Percentiles rank a stretch among this genome's conserved stretches.
These are phyloP conservation scores for Metarhizium humberi DNA, from an alignment of 2,329 filamentous ascomycete genomes.

Conservation along the genomic window DNA sequence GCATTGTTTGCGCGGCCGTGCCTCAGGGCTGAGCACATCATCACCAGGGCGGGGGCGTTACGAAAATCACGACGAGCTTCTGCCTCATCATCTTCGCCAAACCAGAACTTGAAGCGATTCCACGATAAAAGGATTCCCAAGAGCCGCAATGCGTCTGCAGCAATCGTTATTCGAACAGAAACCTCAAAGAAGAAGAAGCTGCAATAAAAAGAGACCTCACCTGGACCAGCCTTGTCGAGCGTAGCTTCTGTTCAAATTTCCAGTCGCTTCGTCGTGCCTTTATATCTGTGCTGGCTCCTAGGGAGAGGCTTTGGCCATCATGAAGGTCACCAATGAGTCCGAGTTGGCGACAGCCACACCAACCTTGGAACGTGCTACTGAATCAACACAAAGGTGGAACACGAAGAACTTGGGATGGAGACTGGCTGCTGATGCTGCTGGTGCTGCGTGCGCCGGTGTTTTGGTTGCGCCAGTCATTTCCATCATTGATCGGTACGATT, in stretches of 20 bases:
- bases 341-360: not conserved
- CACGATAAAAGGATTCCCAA: not conserved
- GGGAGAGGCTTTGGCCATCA: not conserved
- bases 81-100: not conserved
- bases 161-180: not conserved
- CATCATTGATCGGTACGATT: conserved; percentile 68
- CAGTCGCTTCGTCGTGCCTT: not conserved
- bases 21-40: not conserved
- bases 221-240: not conserved
- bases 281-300: not conserved
- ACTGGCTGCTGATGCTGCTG: conserved; percentile 56
- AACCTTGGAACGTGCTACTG: not conserved
- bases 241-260: not conserved
- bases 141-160: conserved; percentile 1
- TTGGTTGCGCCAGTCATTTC: conserved; percentile 78
- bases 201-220: not conserved
- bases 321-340: not conserved
- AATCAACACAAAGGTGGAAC: conserved; percentile 47
- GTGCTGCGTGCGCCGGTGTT: conserved; percentile 62
- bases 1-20: not conserved
- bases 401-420: conserved; percentile 61
- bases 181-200: not conserved
- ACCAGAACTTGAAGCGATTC: not conserved
- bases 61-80: not conserved
- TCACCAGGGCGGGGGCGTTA: not conserved